Base-by-base conservation (phyloP, 768 basidiomycete species). In the Lyophyllum decastes region DNA sequence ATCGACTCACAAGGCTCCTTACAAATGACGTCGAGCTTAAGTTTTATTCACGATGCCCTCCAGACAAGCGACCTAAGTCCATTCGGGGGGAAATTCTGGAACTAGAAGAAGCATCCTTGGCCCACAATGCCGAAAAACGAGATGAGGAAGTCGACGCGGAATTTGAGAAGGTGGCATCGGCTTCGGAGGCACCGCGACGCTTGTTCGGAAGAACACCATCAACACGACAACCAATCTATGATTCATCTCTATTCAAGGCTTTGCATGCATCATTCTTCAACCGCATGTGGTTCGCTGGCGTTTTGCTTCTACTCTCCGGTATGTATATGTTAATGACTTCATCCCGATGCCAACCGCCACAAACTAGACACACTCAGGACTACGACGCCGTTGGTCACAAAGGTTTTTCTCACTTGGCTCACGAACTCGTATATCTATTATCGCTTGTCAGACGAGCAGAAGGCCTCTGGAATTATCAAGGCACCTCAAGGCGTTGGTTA, bases 391-490 rank as follows among this genome's bases (percentile, higher is more conserved):
- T 76, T 88, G 1, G 67, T 88, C 19, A 84, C 74, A 63, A 86
- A 87, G 62, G 77, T 82, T 19, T 67, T 89, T 6, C 71, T 89
- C n/a, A 77, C 78, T 1, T 89, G 83, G 82, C 76, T 87, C 7
- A 74, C 78, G 0, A 73, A 78, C 2, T 79, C 81, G 0, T 87
- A 82, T 65, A 21, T 68, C 22, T 81, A 73, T 57, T 68, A 68
- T 65, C 72, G 67, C 34, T 67, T 76, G 9, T 66, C 74, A 1
- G 73, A 76, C 0, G 70, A 68, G 24, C 68, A 78, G 45, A 76
- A 74, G 34, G 74, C 69, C 0, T 66, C 69, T 4, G 69, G 72
- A 0, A 65, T 73, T 35, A 46, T 78, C 56, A 35, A 62, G 10
- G 61, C 70, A 49, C 84, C 85, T 2, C 71, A 63, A 33, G 81